These are phyloP conservation scores for Ambrosia hybrid DNA, from an alignment of 140 eudicot species.

Conservation along the genomic window DNA sequence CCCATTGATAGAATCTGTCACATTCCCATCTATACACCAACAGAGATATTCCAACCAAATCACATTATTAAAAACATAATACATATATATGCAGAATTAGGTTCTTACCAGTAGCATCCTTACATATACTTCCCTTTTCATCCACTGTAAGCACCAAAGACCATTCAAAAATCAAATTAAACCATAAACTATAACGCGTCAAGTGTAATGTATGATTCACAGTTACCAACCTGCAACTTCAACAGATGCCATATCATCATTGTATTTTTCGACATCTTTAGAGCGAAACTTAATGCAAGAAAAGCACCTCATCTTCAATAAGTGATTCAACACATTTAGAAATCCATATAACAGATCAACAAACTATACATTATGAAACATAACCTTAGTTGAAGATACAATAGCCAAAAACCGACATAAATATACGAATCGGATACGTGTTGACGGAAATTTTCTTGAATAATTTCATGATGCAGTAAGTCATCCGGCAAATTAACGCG, in stretches of 20 bases:
- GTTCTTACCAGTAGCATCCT: slow-evolving; percentile 25
- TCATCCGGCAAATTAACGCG: slow-evolving; percentile 23
- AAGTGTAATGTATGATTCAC: not conserved
- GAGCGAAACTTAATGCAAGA: slow-evolving; percentile 31
- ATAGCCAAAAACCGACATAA: slow-evolving; percentile 4
- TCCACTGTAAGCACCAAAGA: slow-evolving; percentile 24
- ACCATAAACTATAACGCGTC: not conserved
- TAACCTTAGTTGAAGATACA: slow-evolving; percentile 19
- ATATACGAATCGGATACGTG: not conserved
- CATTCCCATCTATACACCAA: slow-evolving; percentile 41
- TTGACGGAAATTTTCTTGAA: not conserved
- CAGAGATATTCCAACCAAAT: too few species aligned
- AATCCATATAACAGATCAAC: slow-evolving; percentile 14
- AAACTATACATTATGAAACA: slow-evolving; percentile 8
- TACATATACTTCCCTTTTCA: slow-evolving; percentile 27
- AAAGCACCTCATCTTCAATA: slow-evolving; percentile 28
- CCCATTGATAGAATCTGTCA: slow-evolving; percentile 32
- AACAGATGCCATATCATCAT: slow-evolving; percentile 2
- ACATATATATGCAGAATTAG: too few species aligned
- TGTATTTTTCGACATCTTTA: slow-evolving; percentile 29
- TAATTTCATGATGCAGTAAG: slow-evolving; percentile 10
- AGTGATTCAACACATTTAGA: not conserved
- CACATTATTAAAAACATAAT: slow-evolving; percentile 15
- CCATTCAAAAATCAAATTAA: not conserved
- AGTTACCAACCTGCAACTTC: slow-evolving; percentile 27